Evolutionary conservation across 2,329 filamentous ascomycete genomes (phyloP).

Genomic region (Cladophialophora carrionii): DNA sequence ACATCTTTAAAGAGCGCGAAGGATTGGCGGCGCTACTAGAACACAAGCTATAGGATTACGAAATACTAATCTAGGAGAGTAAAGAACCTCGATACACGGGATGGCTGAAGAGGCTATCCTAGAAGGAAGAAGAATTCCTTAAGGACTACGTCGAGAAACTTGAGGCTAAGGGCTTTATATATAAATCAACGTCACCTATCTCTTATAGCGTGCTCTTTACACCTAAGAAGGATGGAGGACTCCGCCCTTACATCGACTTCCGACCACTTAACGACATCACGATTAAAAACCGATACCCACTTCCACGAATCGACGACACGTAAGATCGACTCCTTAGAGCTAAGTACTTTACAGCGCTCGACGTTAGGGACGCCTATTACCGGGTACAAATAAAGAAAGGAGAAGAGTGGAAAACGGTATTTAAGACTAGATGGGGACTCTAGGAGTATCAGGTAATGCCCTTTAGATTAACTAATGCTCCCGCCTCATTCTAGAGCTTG

Average conservation of each 20-base stretch:
- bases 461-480: background rate
- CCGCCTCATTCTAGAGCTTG: background rate
- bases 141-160: background rate
- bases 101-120: background rate
- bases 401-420: conserved; percentile 35
- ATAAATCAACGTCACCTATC: background rate
- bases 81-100: background rate
- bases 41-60: background rate
- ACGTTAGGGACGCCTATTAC: conserved; percentile 23
- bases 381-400: conserved; percentile 27
- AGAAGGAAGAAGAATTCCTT: background rate
- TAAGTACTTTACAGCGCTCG: background rate
- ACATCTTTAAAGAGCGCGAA: background rate
- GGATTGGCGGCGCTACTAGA: background rate
- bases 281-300: background rate
- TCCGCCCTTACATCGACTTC: background rate
- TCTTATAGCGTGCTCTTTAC: background rate
- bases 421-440: conserved; percentile 29
- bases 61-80: background rate
- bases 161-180: background rate
- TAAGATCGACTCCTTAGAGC: background rate
- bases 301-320: background rate
- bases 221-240: background rate
- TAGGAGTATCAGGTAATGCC: conserved; percentile 14
- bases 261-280: background rate